Evolutionary conservation across 768 basidiomycete species (phyloP).

Genomic region (Leccinum sublutescens): DNA sequence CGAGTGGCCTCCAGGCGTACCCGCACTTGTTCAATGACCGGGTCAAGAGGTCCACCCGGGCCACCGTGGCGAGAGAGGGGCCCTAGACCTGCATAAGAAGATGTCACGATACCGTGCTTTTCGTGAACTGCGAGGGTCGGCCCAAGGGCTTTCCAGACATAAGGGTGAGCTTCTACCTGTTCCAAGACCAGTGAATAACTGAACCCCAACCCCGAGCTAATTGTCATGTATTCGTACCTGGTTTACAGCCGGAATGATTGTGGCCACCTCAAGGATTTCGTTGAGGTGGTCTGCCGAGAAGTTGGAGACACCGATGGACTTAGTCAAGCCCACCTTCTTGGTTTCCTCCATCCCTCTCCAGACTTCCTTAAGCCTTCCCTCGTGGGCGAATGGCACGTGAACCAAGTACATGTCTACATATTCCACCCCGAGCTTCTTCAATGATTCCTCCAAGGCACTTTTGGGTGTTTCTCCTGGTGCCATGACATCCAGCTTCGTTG

Average conservation of each 20-base stretch:
- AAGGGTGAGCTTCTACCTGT: slow-evolving; percentile 55
- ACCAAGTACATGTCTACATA: slow-evolving; percentile 66
- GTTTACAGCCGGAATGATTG: slow-evolving; percentile 49
- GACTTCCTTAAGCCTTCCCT: slow-evolving; percentile 45
- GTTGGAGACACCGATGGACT: slow-evolving; percentile 56
- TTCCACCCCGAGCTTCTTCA: slow-evolving; percentile 52
- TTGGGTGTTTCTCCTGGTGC: slow-evolving; percentile 45
- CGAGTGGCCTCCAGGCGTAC: slow-evolving; percentile 25
- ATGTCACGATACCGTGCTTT: slow-evolving; percentile 37
- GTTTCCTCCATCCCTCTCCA: slow-evolving; percentile 65
- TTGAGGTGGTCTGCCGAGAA: slow-evolving; percentile 43
- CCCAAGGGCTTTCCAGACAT: slow-evolving; percentile 43
- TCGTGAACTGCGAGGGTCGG: slow-evolving; percentile 36
- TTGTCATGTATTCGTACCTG: slow-evolving; percentile 42
- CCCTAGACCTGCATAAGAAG: slow-evolving; percentile 40
- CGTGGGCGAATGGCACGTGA: slow-evolving; percentile 43
- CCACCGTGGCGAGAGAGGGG: slow-evolving; percentile 38
- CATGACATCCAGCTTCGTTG: slow-evolving; percentile 48
- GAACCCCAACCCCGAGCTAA: slow-evolving; percentile 42
- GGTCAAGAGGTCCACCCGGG: slow-evolving; percentile 42
- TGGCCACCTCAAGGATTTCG: slow-evolving; percentile 44
- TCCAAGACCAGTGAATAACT: not conserved
- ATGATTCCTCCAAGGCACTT: slow-evolving; percentile 47
- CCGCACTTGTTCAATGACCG: slow-evolving; percentile 37
- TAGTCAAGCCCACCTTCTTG: slow-evolving; percentile 39